Base-by-base conservation (phyloP, 306 rosid species). In the Pyrus communis region DNA sequence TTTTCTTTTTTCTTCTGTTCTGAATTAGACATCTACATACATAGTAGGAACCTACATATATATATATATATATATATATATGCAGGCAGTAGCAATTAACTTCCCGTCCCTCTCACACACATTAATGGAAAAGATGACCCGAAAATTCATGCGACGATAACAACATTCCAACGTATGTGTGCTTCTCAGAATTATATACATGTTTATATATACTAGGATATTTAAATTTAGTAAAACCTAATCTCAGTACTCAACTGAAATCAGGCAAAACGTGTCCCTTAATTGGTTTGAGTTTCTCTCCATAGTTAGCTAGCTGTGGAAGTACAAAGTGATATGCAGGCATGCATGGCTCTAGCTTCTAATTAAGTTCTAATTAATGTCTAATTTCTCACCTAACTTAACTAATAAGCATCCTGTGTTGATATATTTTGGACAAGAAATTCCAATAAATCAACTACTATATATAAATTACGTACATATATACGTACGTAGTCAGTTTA, bases 311-410 rank as follows among this genome's bases (percentile, higher is more conserved):
- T 77, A 73, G 69, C 62, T 19, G 71, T 67, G 68, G 45, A 84
- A 81, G 73, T 67, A 75, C 78, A 21, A 5, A 84, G 17, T 70
- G 40, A 15, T 10, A 11, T 30, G 68, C 42, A 9, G 17, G 18
- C 27, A 66, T 66, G 49, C 15, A 35, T 35, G 28, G 27, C 69
- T 31, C 43, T 33, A 66, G 9, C 49, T 35, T 18, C 51, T 66
- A 38, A 66, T 19, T 38, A 66, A 31, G 14, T 33, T 31, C 69
- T 33, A 63, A 63, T 31, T 31, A 73, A 23, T 57, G 43, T 14
- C 69, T 11, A 57, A 17, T 10, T 67, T 78, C 85, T 62, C 72
- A 84, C 88, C 90, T 69, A 84, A 78, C 88, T 63, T 69, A 79
- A 77, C 83, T 51, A 65, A 75, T 73, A 22, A 59, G 31, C 64